A percentile compares a stretch with the other conserved stretches of the same genome.
Evolutionary conservation across 2,329 filamentous ascomycete genomes (phyloP).

Genomic region (Monosporascus sp.): DNA sequence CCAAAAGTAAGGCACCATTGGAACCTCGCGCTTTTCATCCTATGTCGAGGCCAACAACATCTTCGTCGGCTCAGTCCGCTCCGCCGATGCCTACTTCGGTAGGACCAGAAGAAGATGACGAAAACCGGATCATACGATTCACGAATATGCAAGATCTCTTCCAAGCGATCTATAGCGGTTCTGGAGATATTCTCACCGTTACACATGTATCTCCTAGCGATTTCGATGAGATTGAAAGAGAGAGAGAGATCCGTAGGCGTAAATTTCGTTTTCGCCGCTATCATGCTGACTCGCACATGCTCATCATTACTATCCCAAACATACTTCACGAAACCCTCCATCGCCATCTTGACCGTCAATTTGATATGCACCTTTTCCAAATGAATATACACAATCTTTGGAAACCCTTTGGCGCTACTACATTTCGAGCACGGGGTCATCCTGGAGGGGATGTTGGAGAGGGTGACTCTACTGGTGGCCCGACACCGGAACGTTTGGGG

Average conservation of each 20-base stretch:
- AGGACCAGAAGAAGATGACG: neutral
- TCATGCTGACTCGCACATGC: neutral
- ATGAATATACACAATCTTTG: neutral
- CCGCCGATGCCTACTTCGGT: neutral
- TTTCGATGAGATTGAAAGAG: neutral
- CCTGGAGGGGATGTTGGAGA: conserved; percentile 3
- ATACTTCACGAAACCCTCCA: conserved; percentile 1
- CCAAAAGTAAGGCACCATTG: no score
- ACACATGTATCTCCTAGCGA: neutral
- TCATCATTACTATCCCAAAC: conserved; percentile 3
- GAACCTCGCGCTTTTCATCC: no score
- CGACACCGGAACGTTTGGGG: neutral
- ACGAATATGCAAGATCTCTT: conserved; percentile 2
- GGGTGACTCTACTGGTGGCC: conserved; percentile 4
- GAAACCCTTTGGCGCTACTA: neutral
- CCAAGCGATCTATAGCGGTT: neutral
- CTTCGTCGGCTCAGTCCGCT: no score
- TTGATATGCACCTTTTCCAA: neutral
- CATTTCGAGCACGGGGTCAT: conserved; percentile 1
- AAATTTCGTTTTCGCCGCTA: conserved; percentile 3
- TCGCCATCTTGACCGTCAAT: neutral
- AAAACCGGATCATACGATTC: neutral
- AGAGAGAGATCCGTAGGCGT: neutral
- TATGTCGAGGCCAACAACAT: neutral
- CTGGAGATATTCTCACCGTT: conserved; percentile 1